phyloP scores from a whole-genome alignment of 495 filamentous ascomycete genomes.

The Saxophila tyrrhenica region DNA sequence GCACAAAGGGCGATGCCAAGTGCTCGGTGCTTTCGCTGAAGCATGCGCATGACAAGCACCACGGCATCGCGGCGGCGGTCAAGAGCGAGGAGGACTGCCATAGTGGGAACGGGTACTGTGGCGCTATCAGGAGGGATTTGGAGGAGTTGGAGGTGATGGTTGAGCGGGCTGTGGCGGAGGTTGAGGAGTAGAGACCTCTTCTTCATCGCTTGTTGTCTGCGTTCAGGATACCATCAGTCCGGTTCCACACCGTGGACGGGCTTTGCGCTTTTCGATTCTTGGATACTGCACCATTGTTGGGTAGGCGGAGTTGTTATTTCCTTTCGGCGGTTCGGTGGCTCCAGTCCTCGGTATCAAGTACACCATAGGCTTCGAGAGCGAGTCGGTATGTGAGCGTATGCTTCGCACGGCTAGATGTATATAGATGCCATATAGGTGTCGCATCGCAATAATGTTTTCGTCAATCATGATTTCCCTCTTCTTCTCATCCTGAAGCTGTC shows the following conservation, averaged over 20 bases:
- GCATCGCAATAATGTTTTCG: no score
- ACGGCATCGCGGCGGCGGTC: neutral
- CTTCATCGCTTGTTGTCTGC: neutral
- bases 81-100: neutral
- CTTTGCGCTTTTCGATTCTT: neutral
- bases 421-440: neutral
- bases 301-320: neutral
- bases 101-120: neutral
- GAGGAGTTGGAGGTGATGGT: slow-evolving; percentile 4
- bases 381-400: neutral
- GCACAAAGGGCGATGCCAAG: neutral
- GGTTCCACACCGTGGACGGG: neutral
- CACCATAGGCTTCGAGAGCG: neutral
- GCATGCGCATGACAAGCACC: neutral
- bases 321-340: neutral
- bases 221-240: neutral
- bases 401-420: neutral
- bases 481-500: no score
- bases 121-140: slow-evolving; percentile 1
- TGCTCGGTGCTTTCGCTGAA: neutral
- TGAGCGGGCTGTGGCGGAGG: slow-evolving; percentile 2
- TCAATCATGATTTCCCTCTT: no score
- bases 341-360: neutral
- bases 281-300: neutral
- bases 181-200: slow-evolving; percentile 2